phyloP scores from a whole-genome alignment of 1,284 basidiomycete genomes.

The Apiotrichum porosum region DNA sequence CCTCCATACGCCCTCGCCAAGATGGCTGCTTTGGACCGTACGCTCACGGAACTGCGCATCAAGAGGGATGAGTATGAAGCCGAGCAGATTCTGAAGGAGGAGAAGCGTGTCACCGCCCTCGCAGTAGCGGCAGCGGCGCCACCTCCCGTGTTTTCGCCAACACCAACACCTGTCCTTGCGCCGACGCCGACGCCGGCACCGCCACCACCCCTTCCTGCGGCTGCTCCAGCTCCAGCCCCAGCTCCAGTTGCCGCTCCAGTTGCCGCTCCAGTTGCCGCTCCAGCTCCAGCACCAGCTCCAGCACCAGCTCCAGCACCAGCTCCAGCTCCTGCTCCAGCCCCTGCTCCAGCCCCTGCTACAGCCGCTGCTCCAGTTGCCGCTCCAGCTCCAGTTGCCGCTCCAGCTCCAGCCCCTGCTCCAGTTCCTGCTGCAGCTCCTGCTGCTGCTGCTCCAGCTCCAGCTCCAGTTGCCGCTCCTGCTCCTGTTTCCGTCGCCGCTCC shows the following conservation, averaged over 20 bases:
- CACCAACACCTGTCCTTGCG: not conserved
- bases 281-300: not conserved
- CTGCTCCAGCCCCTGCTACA: not conserved
- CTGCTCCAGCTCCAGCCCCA: not conserved
- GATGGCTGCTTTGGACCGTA: conserved; percentile 80
- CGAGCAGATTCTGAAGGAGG: conserved; percentile 71
- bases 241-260: not conserved
- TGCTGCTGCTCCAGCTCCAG: not conserved
- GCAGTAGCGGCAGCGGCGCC: not conserved
- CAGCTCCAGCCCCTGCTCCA: conserved; percentile 2
- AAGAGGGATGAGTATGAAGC: conserved; percentile 68
- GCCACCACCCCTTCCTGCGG: not conserved
- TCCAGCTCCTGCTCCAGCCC: not conserved
- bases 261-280: not conserved
- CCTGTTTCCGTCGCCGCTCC: not conserved
- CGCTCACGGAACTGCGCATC: conserved; percentile 61
- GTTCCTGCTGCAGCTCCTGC: not conserved
- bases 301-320: not conserved
- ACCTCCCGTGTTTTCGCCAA: not conserved
- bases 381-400: not conserved
- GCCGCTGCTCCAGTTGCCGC: not conserved
- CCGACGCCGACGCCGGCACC: not conserved
- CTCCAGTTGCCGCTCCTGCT: not conserved
- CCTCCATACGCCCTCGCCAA: conserved; percentile 78
- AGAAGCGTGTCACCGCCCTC: conserved; percentile 43